Evolutionary conservation across 768 basidiomycete genomes (phyloP), one percentile per base, ranked within the genome.

Genomic region (Lenzites betulinus): DNA sequence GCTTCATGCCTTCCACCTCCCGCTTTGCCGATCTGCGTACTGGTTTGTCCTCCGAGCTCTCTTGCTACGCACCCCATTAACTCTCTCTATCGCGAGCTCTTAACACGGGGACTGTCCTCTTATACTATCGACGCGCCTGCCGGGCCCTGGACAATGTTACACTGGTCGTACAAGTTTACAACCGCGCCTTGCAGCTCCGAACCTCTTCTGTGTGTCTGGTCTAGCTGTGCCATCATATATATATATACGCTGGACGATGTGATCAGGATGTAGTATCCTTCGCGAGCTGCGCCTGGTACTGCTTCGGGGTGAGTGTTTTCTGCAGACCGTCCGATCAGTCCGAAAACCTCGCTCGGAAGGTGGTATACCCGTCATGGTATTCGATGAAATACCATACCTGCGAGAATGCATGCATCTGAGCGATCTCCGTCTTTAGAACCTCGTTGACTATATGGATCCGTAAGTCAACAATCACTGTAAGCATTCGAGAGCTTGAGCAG

Each of bases 351-450:
- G 7, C 38, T 39, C 15, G 6, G 38, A 5, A 15, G 13, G 7
- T 13, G 41, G 47, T 12, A 1, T 36, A 44, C 41, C 4, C 28
- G n/a, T 15, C 15, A 15, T 30, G 36, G 28, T 43, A 48, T 4
- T 30, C 35, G 4, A 11, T 33, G 50, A 28, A 56, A 28, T 18
- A 18, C 36, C 75, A 53, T 64, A 92, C 92, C 85, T 94, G 92
- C 15, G 92, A 92, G 73, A 94, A 94, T 5, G 92, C 92, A 66
- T 94, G 92, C 82, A 94, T 87, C 58, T 88, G 83, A 0, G 88
- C 78, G 58, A 94, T 92, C 66, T 92, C 79, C 2, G 75, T 76
- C 75, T 90, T 93, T 67, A 94, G 70, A 9, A 87, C 68, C 23
- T 91, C 87, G 67, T 93, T 93, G 59, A 94, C 92, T 93, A 61